Evolutionary conservation across 352 stramenopile species (phyloP).

Genomic region (Stramenopiles sp.): DNA sequence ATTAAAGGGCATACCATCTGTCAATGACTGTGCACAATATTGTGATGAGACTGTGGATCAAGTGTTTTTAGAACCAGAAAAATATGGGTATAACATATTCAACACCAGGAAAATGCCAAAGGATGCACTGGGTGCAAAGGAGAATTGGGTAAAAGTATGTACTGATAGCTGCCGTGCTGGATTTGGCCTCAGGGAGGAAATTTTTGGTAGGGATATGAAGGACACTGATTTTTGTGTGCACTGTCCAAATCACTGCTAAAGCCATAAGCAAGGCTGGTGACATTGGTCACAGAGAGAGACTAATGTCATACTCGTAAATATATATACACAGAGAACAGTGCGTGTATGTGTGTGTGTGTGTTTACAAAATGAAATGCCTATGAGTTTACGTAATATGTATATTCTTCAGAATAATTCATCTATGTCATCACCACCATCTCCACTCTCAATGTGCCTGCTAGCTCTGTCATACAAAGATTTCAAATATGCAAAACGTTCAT

Average conservation of each 20-base stretch:
- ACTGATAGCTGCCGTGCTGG: background rate
- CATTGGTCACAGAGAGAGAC: too few species aligned
- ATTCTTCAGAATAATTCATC: background rate
- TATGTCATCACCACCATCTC: background rate
- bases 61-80: background rate
- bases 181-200: background rate
- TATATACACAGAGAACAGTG: too few species aligned
- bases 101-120: background rate
- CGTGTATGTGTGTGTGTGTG: too few species aligned
- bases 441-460: background rate
- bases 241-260: background rate
- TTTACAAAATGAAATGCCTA: too few species aligned
- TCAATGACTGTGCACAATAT: background rate
- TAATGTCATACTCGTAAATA: too few species aligned
- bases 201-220: background rate
- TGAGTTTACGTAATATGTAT: too few species aligned
- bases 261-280: too few species aligned
- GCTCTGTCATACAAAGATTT: background rate
- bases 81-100: background rate
- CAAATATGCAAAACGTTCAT: background rate
- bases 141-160: background rate
- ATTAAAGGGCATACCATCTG: background rate
- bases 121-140: background rate
- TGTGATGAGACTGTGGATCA: background rate
- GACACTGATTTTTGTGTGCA: background rate